These are phyloP conservation scores for Dothideomycetes sp. DNA, from an alignment of 2,329 filamentous ascomycete species.

Conservation along the genomic window DNA sequence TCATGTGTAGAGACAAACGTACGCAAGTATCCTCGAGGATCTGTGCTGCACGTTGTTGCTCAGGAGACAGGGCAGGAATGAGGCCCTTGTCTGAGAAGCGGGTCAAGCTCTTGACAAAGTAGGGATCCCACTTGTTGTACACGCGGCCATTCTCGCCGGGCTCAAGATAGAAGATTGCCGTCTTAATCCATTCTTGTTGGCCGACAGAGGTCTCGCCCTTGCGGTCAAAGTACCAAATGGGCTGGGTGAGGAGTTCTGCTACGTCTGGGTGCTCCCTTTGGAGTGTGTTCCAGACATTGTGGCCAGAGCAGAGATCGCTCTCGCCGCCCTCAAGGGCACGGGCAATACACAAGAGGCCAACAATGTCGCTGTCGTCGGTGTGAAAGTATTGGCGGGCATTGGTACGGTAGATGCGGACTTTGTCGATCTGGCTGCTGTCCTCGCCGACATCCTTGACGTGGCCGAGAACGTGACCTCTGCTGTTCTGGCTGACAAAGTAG, in stretches of 20 bases:
- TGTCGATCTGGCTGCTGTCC: slow-evolving; percentile 69
- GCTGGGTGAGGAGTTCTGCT: slow-evolving; percentile 60
- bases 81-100: slow-evolving; percentile 64
- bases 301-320: slow-evolving; percentile 67
- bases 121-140: slow-evolving; percentile 83
- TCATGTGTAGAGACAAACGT: slow-evolving; percentile 67
- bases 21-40: slow-evolving; percentile 69
- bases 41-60: slow-evolving; percentile 55
- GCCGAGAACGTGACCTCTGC: slow-evolving; percentile 69
- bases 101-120: slow-evolving; percentile 66
- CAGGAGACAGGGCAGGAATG: slow-evolving; percentile 60
- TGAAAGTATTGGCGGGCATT: slow-evolving; percentile 81
- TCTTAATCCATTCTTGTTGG: slow-evolving; percentile 63
- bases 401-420: slow-evolving; percentile 82
- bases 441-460: slow-evolving; percentile 84
- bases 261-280: slow-evolving; percentile 68
- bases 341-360: slow-evolving; percentile 72
- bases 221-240: slow-evolving; percentile 85
- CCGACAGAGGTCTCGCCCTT: slow-evolving; percentile 72
- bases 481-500: slow-evolving; percentile 82
- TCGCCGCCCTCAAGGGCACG: slow-evolving; percentile 72
- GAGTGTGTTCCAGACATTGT: slow-evolving; percentile 72
- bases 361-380: slow-evolving; percentile 70
- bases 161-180: slow-evolving; percentile 68
- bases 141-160: slow-evolving; percentile 53